Conservation (phyloP, 495 filamentous ascomycete species). For the Tetracladium setigerum region DNA sequence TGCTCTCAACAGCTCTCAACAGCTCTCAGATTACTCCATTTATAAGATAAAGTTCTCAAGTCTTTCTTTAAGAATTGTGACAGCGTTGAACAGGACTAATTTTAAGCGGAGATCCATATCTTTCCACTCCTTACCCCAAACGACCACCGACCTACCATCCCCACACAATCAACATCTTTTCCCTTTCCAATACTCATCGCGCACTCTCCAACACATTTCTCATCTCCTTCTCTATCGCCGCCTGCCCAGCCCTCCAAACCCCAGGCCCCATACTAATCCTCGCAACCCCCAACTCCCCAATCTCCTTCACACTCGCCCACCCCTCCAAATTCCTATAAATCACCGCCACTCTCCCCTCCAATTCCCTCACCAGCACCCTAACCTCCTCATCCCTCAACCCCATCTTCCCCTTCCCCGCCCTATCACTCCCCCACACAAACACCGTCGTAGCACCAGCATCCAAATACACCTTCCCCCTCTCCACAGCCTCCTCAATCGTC, state of each 20-base stretch:
- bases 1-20: neutral
- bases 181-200: neutral
- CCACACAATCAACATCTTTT: neutral
- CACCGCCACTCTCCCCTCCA: slow-evolving; percentile 29
- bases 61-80: neutral
- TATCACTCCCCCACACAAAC: slow-evolving; percentile 36
- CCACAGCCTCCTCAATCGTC: slow-evolving; percentile 29
- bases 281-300: slow-evolving; percentile 35
- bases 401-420: slow-evolving; percentile 15
- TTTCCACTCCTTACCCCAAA: slow-evolving; percentile 13
- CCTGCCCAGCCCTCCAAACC: slow-evolving; percentile 9
- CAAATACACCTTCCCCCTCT: slow-evolving; percentile 34
- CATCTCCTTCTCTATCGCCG: slow-evolving; percentile 25
- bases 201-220: slow-evolving; percentile 15
- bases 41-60: neutral
- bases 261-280: slow-evolving; percentile 33
- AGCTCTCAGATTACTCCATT: neutral
- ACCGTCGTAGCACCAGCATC: slow-evolving; percentile 35
- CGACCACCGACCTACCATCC: slow-evolving; percentile 25
- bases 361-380: slow-evolving; percentile 21
- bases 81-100: neutral
- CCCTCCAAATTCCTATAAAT: slow-evolving; percentile 16
- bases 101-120: neutral
- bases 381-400: slow-evolving; percentile 29
- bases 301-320: slow-evolving; percentile 27